Conservation (phyloP, 2,329 filamentous ascomycete species). For the Sporothrix inflata region DNA sequence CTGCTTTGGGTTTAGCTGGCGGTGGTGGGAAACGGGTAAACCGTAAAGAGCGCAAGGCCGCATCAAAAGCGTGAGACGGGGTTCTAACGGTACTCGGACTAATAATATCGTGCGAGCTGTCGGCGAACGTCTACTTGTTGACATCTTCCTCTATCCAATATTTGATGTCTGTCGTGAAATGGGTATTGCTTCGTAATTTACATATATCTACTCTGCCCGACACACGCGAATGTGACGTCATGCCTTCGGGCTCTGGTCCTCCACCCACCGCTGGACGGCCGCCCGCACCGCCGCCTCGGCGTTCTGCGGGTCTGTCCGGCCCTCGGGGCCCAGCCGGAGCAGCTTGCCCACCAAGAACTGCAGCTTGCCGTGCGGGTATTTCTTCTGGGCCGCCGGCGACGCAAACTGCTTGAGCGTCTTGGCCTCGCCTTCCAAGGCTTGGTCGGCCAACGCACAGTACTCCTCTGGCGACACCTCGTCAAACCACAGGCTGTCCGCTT, state of each 20-base stretch:
- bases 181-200: slow-evolving; percentile 6
- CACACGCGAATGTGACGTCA: no score
- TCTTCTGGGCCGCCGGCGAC: background rate
- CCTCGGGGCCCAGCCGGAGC: slow-evolving; percentile 57
- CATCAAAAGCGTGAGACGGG: background rate
- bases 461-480: slow-evolving; percentile 52
- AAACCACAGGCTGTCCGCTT: slow-evolving; percentile 58
- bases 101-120: no score
- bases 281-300: slow-evolving; percentile 53
- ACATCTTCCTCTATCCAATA: background rate
- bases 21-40: background rate
- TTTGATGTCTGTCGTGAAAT: background rate
- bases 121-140: no score
- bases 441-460: slow-evolving; percentile 52
- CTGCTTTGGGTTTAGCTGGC: background rate
- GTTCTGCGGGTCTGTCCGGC: slow-evolving; percentile 57
- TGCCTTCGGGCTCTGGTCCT: background rate
- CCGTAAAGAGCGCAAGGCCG: background rate
- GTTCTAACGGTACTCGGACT: background rate
- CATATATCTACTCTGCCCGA: background rate
- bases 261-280: slow-evolving; percentile 37
- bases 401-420: slow-evolving; percentile 53
- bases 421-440: slow-evolving; percentile 51
- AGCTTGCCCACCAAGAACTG: slow-evolving; percentile 65
- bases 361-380: slow-evolving; percentile 60